These are phyloP conservation scores for Fusarium concolor DNA, from an alignment of 2,329 filamentous ascomycete species.

Conservation along the genomic window DNA sequence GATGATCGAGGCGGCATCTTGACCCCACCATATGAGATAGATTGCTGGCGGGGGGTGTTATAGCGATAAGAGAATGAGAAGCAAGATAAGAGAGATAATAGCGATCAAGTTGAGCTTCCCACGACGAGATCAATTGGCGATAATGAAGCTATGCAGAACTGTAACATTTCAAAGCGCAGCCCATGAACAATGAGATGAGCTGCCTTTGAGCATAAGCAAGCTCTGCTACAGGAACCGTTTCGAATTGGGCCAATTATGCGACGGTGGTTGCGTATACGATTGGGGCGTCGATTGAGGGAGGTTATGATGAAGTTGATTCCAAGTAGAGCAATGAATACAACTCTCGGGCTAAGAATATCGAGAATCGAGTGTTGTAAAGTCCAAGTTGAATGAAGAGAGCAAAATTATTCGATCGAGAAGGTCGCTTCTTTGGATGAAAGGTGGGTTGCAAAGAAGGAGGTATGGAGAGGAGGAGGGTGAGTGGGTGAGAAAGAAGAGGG, in stretches of 20 bases:
- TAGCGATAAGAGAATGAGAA: conserved; percentile 36
- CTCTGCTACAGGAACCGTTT: conserved; percentile 46
- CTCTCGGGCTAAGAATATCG: not conserved
- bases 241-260: conserved; percentile 41
- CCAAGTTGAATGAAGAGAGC: conserved; percentile 19
- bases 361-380: conserved; percentile 11
- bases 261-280: conserved; percentile 38
- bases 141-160: conserved; percentile 36
- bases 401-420: conserved; percentile 22
- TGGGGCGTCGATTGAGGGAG: conserved; percentile 29
- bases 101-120: conserved; percentile 31
- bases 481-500: conserved; percentile 27
- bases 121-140: conserved; percentile 49
- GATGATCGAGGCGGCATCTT: conserved; percentile 91
- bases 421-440: conserved; percentile 19
- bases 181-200: conserved; percentile 34
- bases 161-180: conserved; percentile 46
- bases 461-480: conserved; percentile 5
- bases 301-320: conserved; percentile 14
- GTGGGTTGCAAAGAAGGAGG: conserved; percentile 30
- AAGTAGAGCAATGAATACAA: conserved; percentile 17
- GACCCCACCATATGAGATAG: conserved; percentile 66
- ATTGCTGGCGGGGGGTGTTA: conserved; percentile 42
- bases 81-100: conserved; percentile 28
- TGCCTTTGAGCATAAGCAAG: conserved; percentile 41